These are phyloP conservation scores for Strobilomyces dryophilus DNA, from an alignment of 768 basidiomycete genomes.

Conservation along the genomic window DNA sequence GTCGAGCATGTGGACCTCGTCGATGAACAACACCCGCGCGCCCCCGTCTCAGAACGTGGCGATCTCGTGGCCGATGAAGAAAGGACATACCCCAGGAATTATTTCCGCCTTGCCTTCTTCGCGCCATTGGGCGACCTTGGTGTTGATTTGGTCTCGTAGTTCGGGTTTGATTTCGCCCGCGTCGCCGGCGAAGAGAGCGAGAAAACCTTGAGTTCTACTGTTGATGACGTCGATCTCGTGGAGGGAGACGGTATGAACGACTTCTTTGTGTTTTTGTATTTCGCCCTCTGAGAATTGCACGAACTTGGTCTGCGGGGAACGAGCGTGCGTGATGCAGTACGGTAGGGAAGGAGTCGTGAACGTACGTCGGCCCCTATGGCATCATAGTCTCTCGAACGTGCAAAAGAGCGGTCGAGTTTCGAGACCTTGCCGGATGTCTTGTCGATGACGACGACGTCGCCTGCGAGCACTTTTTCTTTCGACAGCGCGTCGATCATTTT, in stretches of 20 bases:
- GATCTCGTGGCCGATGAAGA: no score
- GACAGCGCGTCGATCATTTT: slow-evolving; percentile 99
- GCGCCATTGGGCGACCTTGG: slow-evolving; percentile 94
- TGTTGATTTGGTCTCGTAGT: slow-evolving; percentile 92
- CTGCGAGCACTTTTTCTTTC: slow-evolving; percentile 94
- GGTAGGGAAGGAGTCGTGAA: slow-evolving; percentile 8
- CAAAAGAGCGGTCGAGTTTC: slow-evolving; percentile 96
- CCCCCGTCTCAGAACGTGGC: no score
- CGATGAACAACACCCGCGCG: slow-evolving; percentile 89
- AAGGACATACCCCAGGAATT: slow-evolving; percentile 93
- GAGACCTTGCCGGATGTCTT: slow-evolving; percentile 96
- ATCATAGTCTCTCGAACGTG: slow-evolving; percentile 96
- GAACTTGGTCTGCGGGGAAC: slow-evolving; percentile 81
- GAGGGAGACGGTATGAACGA: slow-evolving; percentile 94
- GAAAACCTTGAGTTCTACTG: slow-evolving; percentile 96
- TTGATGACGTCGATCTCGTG: slow-evolving; percentile 99
- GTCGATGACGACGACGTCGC: slow-evolving; percentile 97
- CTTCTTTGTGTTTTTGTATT: slow-evolving; percentile 95
- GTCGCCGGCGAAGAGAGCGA: slow-evolving; percentile 91
- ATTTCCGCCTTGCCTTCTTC: slow-evolving; percentile 99
- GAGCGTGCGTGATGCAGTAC: background rate
- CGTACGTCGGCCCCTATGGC: slow-evolving; percentile 98
- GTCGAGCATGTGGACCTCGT: slow-evolving; percentile 99
- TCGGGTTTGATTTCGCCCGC: slow-evolving; percentile 99
- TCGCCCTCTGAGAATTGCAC: slow-evolving; percentile 98